Base-by-base conservation (phyloP, 2,329 filamentous ascomycete genomes). In the Metarhizium album region DNA sequence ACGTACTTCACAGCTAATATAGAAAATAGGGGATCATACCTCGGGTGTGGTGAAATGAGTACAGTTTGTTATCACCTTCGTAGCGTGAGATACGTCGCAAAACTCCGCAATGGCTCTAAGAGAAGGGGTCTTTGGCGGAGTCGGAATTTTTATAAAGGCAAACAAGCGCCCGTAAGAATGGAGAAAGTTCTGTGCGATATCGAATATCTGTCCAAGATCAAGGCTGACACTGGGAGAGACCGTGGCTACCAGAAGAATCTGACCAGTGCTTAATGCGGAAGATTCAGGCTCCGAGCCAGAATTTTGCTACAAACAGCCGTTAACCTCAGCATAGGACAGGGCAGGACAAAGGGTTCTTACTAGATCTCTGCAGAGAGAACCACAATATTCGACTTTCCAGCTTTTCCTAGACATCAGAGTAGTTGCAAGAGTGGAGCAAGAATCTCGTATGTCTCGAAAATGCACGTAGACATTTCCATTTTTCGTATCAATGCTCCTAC, bases 381-480 rank as follows among this genome's bases (percentile, higher is more conserved):
- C 54, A 20, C 59, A 48, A 23, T 64, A 69, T 3, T 54, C 52
- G 1, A 62, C 54, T 45, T 62, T 60, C 77, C 79, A 83, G 33
- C 68, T 66, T 11, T 70, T 64, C 45, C 68, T 67, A 33, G 68
- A 63, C 18, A 72, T 57, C 2, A 69, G 65, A 27, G 77, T 62
- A 47, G 74, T 74, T 13, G 73, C 66, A 51, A 73, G 68, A 7
- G 76, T 71, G 31, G 71, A 69, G 48, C 71, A 74, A 6, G 82
- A 73, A 61, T 84, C 80, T 47, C 78, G 73, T 47, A 83, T 75
- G 57, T 86, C 82, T 6, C 72, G 67, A 57, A 85, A 83, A 4
- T 73, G 74, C 23, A 82, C 65, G 52, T 74, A 77, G 29, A 80
- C 70, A 46, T 68, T 72, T 3, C 72, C 70, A 43, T 62, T 63